Conservation (phyloP, 805 yeast species). For the Schwanniomyces polymorphus region DNA sequence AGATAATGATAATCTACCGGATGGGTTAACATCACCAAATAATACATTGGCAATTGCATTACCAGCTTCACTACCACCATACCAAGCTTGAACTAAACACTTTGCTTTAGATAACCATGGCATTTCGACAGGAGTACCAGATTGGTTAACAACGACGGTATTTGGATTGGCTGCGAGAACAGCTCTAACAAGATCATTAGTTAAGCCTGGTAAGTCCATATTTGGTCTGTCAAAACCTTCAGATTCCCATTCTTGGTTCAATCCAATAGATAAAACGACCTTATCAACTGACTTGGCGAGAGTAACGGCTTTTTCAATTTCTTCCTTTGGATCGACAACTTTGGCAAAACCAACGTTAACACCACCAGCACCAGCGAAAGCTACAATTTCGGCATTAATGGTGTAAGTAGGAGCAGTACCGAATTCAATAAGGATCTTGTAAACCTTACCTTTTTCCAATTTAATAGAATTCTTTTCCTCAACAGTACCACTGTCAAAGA, state of each 20-base stretch:
- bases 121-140: slow-evolving; percentile 32
- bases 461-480: slow-evolving; percentile 38
- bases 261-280: slow-evolving; percentile 27
- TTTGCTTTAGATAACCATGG: slow-evolving; percentile 27
- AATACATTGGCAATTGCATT: slow-evolving; percentile 32
- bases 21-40: slow-evolving; percentile 31
- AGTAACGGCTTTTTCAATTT: slow-evolving; percentile 22
- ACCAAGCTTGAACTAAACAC: slow-evolving; percentile 33
- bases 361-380: slow-evolving; percentile 25
- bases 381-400: slow-evolving; percentile 5
- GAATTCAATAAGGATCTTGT: slow-evolving; percentile 47
- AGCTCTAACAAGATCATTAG: slow-evolving; percentile 23
- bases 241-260: slow-evolving; percentile 29
- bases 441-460: slow-evolving; percentile 44
- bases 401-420: slow-evolving; percentile 41
- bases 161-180: slow-evolving; percentile 26
- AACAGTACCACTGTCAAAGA: slow-evolving; percentile 52
- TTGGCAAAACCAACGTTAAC: slow-evolving; percentile 20
- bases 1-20: slow-evolving; percentile 26
- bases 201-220: slow-evolving; percentile 28
- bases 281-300: slow-evolving; percentile 27
- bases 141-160: slow-evolving; percentile 31
- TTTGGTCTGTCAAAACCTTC: slow-evolving; percentile 29
- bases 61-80: slow-evolving; percentile 35
- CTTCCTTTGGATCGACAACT: slow-evolving; percentile 22